Base-by-base conservation (phyloP, 352 stramenopile genomes). In the Phytophthora cryptogea region DNA sequence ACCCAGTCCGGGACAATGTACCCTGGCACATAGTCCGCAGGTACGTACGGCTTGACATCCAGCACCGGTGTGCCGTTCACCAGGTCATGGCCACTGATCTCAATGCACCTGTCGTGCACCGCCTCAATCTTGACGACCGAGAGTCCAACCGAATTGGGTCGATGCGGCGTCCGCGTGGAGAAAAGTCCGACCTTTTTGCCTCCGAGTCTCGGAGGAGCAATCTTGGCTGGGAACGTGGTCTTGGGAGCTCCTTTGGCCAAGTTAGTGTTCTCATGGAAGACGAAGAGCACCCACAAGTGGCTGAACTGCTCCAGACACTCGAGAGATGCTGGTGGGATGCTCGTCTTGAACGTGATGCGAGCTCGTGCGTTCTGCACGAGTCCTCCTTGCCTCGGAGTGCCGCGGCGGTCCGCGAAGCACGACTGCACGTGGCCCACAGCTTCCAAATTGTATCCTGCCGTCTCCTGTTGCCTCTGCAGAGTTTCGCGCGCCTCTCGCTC, bases 31-130 rank as follows among this genome's bases (percentile, higher is more conserved):
- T 74, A 82, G 70, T 95, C 86, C 33, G 86, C 85, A 10, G 84
- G 83, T 39, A 99, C 96, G 69, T 98, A 99, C 8, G 97, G 97
- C 75, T 99, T 99, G 47, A 99, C 92, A 68, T 99, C 97, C 16
- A 99, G 74, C 30, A 99, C 88, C 0, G 97, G 97, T 20, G 97
- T 99, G 47, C 96, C 96, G 70, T 99, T 87, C 42, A 98, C 86
- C 7, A 98, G 82, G 65, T 98, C 95, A 43, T 98, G 84, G 31
- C 94, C 94, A 51, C 89, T 92, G 60, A 98, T 93, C 36, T 96
- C 83, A 42, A 98, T 89, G 41, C 67, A 83, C 13, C 80, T 78
- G 28, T 83, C 74, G 56, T 90, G 69, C 28, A 97, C 80, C 13
- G 72, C 72, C 50, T 98, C 92, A 42, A 98, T 86, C 68, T 92